Conservation (phyloP, 192 early-diverging fungal genomes). For the Obelidium mucronatum region DNA sequence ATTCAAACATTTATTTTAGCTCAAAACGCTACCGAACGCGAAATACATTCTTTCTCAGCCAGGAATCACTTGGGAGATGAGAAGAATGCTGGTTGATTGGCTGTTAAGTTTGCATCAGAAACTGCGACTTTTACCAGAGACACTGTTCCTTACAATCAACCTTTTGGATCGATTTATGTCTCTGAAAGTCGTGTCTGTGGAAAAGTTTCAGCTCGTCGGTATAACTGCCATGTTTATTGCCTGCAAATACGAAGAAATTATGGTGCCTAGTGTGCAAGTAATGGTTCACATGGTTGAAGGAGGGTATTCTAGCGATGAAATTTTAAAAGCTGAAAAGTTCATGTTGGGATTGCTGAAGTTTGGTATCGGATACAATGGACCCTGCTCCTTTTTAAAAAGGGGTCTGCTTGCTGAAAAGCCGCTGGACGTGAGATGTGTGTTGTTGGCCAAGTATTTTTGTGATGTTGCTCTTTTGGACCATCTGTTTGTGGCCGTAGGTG, state of each 20-base stretch:
- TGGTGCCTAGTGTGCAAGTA: constrained; percentile 75
- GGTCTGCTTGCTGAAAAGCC: constrained; percentile 68
- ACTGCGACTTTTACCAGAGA: constrained; percentile 64
- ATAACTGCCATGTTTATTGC: constrained; percentile 82
- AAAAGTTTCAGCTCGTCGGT: constrained; percentile 88
- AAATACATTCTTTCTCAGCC: constrained; percentile 60
- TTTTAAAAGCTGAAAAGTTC: constrained; percentile 84
- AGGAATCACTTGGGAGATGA: constrained; percentile 84
- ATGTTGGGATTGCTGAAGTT: constrained; percentile 80
- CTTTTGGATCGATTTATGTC: constrained; percentile 90
- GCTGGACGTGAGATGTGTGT: neutral
- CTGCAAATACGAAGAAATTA: constrained; percentile 89
- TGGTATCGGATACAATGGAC: constrained; percentile 79
- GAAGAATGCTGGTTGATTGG: constrained; percentile 88
- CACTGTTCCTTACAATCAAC: constrained; percentile 87
- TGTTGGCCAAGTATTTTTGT: constrained; percentile 43
- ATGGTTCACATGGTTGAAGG: constrained; percentile 79
- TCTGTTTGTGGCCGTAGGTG: constrained; percentile 40
- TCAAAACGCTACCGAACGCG: constrained; percentile 27
- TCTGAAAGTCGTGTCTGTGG: constrained; percentile 65
- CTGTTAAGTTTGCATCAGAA: constrained; percentile 76
- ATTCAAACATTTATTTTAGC: neutral
- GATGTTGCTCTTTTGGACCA: constrained; percentile 39
- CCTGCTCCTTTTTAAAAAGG: constrained; percentile 83
- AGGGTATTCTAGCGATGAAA: constrained; percentile 68